These are phyloP conservation scores for Rhodotorula babjevae DNA, from an alignment of 768 basidiomycete genomes.

Conservation along the genomic window DNA sequence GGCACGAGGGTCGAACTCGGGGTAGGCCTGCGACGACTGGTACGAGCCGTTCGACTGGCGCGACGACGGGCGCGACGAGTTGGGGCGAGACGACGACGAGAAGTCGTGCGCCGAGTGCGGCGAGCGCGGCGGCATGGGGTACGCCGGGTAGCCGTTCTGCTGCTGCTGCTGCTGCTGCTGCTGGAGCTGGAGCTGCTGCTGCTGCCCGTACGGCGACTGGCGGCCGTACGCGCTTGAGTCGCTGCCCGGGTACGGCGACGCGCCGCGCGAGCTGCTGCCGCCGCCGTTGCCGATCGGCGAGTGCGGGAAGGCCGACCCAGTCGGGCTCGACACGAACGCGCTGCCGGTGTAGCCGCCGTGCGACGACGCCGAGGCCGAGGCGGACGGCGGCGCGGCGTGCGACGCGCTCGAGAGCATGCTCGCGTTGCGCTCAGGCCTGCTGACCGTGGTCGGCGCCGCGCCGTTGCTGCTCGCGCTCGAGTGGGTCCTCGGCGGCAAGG, in stretches of 20 bases:
- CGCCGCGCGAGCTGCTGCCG: conserved; percentile 11
- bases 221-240: not conserved
- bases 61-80: conserved; percentile 14
- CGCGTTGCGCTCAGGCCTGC: conserved; percentile 23
- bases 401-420: conserved; percentile 9
- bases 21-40: not conserved
- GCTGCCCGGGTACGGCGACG: conserved; percentile 5
- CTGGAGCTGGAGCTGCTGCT: not conserved
- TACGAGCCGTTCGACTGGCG: conserved; percentile 6
- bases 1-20: not conserved
- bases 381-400: not conserved
- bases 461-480: not conserved
- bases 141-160: not conserved
- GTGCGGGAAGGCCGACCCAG: not conserved
- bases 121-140: not conserved
- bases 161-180: not conserved
- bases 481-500: not conserved
- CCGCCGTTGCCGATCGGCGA: not conserved
- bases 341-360: not conserved
- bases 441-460: not conserved
- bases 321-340: not conserved
- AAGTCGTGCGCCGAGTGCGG: not conserved
- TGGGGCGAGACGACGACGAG: not conserved
- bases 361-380: too few relatives aligned
- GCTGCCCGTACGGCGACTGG: conserved; percentile 10